Base-by-base conservation (phyloP, 768 basidiomycete genomes). In the Boletus eberwhitei region DNA sequence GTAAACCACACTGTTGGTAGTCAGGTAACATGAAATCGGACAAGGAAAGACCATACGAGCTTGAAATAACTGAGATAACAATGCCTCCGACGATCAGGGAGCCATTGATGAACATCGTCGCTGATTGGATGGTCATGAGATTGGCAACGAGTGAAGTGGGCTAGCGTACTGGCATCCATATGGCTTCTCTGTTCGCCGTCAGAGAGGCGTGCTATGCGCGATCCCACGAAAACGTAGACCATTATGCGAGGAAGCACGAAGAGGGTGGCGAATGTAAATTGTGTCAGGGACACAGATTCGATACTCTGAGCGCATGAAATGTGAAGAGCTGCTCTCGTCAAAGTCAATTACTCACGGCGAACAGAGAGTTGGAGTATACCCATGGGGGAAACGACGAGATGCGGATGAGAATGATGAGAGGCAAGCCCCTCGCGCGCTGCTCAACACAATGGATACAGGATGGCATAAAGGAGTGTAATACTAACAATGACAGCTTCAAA, bases 381-480 rank as follows among this genome's bases (percentile, higher is more conserved):
- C 90, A 93, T 3, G 92, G 90, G 43, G 90, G 90, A 67, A 94
- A 82, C 5, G 92, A 85, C 4, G 88, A 91, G 21, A 90, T 68
- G 14, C 91, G 84, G 56, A 93, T 86, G 44, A 94, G 78, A 59
- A 91, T 80, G 38, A 94, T 88, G 22, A 93, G 74, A n/a, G 86
- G 86, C 17, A 93, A 73, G 17, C 92, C 92, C 68, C 87, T 89
- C 16, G 83, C 81, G 55, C 74, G 76, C 88, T 90, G 60, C 47
- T 57, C 53, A 22, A 38, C 34, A 48, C 32, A 46, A 46, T 38
- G 44, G 52, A 37, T 49, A 53, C 36, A 16, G 49, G 37, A 35
- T 47, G 21, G 26, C 24, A 45, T 16, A 44, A 22, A 24, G 49
- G 36, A 2, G 24, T 47, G 39, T 54, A 50, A 53, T 44, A 60